Evolutionary conservation across 371 early-diverging fungal species (phyloP), one percentile per base, ranked within the genome.

Genomic region (Mortierella sp.): DNA sequence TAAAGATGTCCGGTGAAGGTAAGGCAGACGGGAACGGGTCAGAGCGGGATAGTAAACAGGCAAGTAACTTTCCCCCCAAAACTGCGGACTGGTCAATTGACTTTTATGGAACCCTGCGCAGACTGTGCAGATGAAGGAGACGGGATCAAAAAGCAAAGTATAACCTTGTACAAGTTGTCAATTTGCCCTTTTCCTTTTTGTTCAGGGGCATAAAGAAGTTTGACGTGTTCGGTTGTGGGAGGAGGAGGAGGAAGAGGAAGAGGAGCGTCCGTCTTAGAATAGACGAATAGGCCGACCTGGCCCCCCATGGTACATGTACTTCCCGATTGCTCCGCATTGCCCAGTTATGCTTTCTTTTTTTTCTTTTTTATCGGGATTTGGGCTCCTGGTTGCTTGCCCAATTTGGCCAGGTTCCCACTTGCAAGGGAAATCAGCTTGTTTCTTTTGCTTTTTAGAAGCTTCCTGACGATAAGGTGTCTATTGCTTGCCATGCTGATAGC

Each of bases 381-480:
- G 44, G 19, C 44, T 44, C 31, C 19, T 41, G 29, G 58, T 70
- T 70, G 58, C 70, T 70, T 70, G 55, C 70, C 70, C 41, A 61
- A 61, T 70, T 70, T 43, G 70, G 70, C 58, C 45, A 58, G n/a
- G 70, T 53, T 53, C 39, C 26, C n/a, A 43, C 5, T 9, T 43
- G 48, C 39, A 39, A 34, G 22, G 34, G 31, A 45, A 34, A 34
- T n/a, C n/a, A n/a, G n/a, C n/a, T n/a, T n/a, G n/a, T n/a, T n/a
- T n/a, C n/a, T n/a, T n/a, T n/a, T n/a, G n/a, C n/a, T n/a, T n/a
- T n/a, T n/a, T n/a, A n/a, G n/a, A n/a, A n/a, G n/a, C n/a, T n/a
- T n/a, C n/a, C n/a, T n/a, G n/a, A 13, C 13, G 55, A 55, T 55
- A 55, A 55, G 55, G 31, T 4, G n/a, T n/a, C n/a, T n/a, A n/a